Evolutionary conservation across 176 grass and related monocot genomes (phyloP).

Genomic region (Cenchrus americanus): DNA sequence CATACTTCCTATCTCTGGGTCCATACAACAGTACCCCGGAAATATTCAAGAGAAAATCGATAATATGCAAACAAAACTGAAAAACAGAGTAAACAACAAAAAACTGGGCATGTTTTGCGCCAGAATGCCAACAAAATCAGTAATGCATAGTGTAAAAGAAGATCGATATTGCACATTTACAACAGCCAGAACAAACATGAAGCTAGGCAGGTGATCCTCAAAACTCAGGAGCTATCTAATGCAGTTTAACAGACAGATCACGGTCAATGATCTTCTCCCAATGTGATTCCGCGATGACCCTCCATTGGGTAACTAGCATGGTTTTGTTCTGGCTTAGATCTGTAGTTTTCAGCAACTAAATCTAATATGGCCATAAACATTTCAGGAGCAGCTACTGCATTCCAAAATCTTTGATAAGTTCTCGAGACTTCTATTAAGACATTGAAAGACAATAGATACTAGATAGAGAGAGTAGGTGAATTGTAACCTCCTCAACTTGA

Average conservation of each 20-base stretch:
- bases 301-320: background rate
- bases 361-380: background rate
- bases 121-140: background rate
- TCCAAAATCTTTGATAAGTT: background rate
- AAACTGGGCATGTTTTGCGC: background rate
- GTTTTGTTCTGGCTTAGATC: background rate
- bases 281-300: background rate
- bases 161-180: background rate
- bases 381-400: background rate
- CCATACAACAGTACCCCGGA: background rate
- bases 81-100: background rate
- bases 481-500: no score
- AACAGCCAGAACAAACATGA: slow-evolving; percentile 2
- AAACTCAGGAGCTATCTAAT: background rate
- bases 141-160: background rate
- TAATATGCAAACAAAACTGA: background rate
- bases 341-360: background rate
- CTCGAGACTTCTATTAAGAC: background rate
- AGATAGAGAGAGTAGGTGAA: background rate
- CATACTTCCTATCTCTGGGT: background rate
- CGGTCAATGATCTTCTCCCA: background rate
- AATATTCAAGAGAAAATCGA: background rate
- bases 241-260: background rate
- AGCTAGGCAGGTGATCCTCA: background rate
- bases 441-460: background rate